phyloP scores from a whole-genome alignment of 2,329 filamentous ascomycete genomes.

The Fusarium nodosum region DNA sequence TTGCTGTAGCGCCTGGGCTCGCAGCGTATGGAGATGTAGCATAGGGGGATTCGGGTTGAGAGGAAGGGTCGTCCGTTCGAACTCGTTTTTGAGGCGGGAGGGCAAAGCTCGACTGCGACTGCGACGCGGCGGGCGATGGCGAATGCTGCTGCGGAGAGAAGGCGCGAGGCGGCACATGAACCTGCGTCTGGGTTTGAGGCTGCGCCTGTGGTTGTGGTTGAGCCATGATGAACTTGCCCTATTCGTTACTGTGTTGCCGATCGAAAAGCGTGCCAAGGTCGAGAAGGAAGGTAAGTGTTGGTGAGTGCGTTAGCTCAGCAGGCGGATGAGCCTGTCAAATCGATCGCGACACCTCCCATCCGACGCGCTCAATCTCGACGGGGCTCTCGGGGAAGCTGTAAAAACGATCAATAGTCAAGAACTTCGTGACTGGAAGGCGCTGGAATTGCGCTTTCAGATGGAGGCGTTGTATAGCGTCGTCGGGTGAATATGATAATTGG shows the following conservation, averaged over 20 bases:
- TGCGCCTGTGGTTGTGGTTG: constrained; percentile 73
- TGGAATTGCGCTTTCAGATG: constrained; percentile 41
- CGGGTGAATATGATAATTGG: constrained; percentile 44
- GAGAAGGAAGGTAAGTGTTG: constrained; percentile 18
- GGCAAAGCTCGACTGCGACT: constrained; percentile 65
- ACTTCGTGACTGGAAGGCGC: constrained; percentile 23
- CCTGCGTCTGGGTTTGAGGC: constrained; percentile 62
- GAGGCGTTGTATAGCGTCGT: constrained; percentile 46
- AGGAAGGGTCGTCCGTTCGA: constrained; percentile 71
- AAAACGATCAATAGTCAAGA: constrained; percentile 15
- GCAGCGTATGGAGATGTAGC: constrained; percentile 64
- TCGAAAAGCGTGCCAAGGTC: constrained; percentile 21
- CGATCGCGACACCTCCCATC: constrained; percentile 62
- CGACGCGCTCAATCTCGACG: constrained; percentile 53
- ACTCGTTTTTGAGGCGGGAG: constrained; percentile 79
- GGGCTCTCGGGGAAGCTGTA: constrained; percentile 33
- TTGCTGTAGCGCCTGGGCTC: constrained; percentile 60
- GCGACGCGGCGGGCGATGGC: constrained; percentile 71
- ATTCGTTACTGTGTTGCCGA: constrained; percentile 16
- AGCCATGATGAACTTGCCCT: constrained; percentile 61
- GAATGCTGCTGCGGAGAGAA: constrained; percentile 74
- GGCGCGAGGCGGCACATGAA: constrained; percentile 63
- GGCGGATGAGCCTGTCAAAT: constrained; percentile 65
- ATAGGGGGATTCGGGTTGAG: constrained; percentile 75
- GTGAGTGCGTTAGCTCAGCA: constrained; percentile 54